phyloP scores from a whole-genome alignment of 2,329 filamentous ascomycete species.

The Diplodia intermedia region DNA sequence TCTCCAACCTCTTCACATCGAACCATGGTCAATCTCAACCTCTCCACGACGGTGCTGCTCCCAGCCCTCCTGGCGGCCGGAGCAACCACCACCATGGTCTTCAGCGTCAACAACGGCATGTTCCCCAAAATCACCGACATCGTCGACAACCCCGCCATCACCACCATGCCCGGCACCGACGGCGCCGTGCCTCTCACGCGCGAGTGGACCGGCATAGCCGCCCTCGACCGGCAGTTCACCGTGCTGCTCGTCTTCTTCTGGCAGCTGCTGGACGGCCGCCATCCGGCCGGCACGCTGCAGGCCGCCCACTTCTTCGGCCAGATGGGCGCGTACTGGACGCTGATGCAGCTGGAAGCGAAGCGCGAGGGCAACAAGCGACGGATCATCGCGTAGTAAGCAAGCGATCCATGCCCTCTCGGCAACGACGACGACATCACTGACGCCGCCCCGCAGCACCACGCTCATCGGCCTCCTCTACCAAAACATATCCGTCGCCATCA shows the following conservation, averaged over 20 bases:
- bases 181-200: conserved; percentile 7
- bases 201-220: conserved; percentile 14
- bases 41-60: conserved; percentile 24
- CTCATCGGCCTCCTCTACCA: conserved; percentile 25
- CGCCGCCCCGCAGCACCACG: background rate
- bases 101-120: conserved; percentile 51
- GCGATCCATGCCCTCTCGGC: background rate
- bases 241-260: conserved; percentile 29
- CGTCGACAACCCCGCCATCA: conserved; percentile 49
- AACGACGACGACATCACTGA: background rate
- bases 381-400: conserved; percentile 10
- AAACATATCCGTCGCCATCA: conserved; percentile 28
- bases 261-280: conserved; percentile 14
- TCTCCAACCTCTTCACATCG: too few species aligned
- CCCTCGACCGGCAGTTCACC: conserved; percentile 19
- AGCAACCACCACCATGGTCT: conserved; percentile 14
- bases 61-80: conserved; percentile 10
- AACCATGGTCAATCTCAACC: conserved; percentile 22
- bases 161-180: conserved; percentile 13
- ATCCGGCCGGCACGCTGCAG: conserved; percentile 7
- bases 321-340: conserved; percentile 23
- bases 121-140: conserved; percentile 55
- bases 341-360: conserved; percentile 18
- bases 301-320: conserved; percentile 29
- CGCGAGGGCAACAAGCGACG: conserved; percentile 18